Evolutionary conservation across 139 green algal genomes (phyloP).

Genomic region (Chlamydomonas incerta): DNA sequence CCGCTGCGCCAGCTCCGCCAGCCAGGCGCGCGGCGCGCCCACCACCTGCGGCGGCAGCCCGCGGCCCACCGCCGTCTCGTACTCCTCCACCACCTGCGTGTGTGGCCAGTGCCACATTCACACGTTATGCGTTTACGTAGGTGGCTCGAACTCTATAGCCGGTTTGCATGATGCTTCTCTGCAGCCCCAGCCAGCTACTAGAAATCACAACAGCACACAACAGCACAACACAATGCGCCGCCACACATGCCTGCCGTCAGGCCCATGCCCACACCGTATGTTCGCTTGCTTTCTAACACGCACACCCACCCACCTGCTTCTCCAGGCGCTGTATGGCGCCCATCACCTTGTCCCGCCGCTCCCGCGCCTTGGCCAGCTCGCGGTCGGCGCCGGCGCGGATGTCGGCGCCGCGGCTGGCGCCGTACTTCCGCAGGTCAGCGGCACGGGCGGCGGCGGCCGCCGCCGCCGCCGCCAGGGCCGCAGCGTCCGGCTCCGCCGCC

Average conservation of each 20-base stretch:
- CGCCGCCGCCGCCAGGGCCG: neutral
- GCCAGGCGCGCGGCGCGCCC: neutral
- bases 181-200: too few relatives aligned
- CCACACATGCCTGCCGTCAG: too few relatives aligned
- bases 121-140: too few relatives aligned
- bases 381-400: neutral
- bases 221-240: too few relatives aligned
- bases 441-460: neutral
- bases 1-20: neutral
- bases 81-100: slow-evolving; percentile 18
- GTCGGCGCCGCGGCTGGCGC: slow-evolving; percentile 1
- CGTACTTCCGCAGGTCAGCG: slow-evolving; percentile 10
- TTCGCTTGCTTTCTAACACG: too few relatives aligned
- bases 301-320: neutral
- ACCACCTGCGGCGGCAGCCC: neutral
- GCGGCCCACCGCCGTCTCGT: neutral
- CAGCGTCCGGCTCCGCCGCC: neutral
- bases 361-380: slow-evolving; percentile 15
- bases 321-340: neutral
- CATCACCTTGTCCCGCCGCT: neutral
- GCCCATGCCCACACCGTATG: too few relatives aligned
- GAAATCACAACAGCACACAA: too few relatives aligned
- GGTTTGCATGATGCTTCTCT: too few relatives aligned
- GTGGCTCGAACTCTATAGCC: too few relatives aligned
- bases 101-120: too few relatives aligned